Conservation (phyloP, 768 basidiomycete genomes). For the Mycena rebaudengoi region DNA sequence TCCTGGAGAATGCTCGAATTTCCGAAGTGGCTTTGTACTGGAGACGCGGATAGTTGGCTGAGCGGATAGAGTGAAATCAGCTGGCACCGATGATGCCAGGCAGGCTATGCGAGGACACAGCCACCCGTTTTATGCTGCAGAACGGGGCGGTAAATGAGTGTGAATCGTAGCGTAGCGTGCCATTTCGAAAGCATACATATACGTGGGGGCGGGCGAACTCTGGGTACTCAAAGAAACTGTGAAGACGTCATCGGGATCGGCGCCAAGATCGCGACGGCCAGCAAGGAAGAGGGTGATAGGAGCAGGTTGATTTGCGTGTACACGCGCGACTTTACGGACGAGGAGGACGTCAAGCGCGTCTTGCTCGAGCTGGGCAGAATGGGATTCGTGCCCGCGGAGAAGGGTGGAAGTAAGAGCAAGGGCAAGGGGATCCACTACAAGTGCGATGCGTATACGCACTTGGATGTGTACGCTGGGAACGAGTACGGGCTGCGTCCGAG, state of each 20-base stretch:
- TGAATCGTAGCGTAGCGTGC: no score
- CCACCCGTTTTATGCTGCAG: no score
- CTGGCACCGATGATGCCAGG: no score
- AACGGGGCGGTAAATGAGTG: no score
- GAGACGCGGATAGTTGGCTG: no score
- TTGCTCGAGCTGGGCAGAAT: conserved; percentile 1
- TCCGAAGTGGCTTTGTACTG: no score
- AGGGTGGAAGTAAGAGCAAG: conserved; percentile 1
- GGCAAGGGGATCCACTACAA: conserved; percentile 4
- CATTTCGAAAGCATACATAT: no score
- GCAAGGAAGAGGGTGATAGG: neutral
- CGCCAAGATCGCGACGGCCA: neutral
- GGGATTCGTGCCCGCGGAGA: neutral
- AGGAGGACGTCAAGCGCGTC: conserved; percentile 2
- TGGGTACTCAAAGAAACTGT: no score
- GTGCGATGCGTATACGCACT: conserved; percentile 11
- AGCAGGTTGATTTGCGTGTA: conserved; percentile 2
- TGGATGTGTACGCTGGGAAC: conserved; percentile 2
- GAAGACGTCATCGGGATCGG: conserved; percentile 4
- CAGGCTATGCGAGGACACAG: no score
- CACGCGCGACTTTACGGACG: conserved; percentile 7
- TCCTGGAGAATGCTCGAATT: no score
- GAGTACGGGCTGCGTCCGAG: conserved; percentile 1
- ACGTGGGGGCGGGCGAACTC: no score
- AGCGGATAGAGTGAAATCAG: no score